Percentiles rank a stretch among this genome's conserved stretches.
Conservation (phyloP, 495 filamentous ascomycete species). For the Penicillium atrosanguineum region DNA sequence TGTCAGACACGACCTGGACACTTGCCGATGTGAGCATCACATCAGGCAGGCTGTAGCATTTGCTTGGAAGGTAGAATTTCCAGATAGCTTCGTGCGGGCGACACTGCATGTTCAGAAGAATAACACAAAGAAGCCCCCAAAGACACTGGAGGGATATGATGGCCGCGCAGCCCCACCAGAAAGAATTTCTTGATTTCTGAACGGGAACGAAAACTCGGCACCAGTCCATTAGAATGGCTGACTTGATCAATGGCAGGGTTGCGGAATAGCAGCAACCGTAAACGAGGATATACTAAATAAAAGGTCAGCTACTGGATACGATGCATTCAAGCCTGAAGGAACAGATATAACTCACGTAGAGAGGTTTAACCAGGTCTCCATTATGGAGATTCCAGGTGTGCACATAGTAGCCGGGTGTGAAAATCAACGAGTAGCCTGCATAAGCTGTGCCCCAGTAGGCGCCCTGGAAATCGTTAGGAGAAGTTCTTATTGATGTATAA, state of each 20-base stretch:
- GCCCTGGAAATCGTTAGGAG: constrained; percentile 7
- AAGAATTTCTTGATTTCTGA: constrained; percentile 9
- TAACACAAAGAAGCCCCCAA: constrained; percentile 15
- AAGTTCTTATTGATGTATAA: neutral
- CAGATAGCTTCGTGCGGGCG: constrained; percentile 19
- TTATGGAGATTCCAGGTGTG: constrained; percentile 23
- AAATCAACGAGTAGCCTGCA: constrained; percentile 16
- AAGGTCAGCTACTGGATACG: neutral
- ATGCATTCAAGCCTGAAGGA: neutral
- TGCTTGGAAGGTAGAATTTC: constrained; percentile 19
- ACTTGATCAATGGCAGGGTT: constrained; percentile 18
- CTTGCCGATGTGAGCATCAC: constrained; percentile 28
- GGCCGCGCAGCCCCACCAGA: constrained; percentile 21
- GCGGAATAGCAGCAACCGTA: constrained; percentile 24
- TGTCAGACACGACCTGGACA: constrained; percentile 39
- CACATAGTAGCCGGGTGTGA: constrained; percentile 21
- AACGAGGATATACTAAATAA: constrained; percentile 14
- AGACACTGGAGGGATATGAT: constrained; percentile 17
- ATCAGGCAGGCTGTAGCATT: constrained; percentile 20
- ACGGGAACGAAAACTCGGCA: constrained; percentile 20
- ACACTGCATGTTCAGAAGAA: constrained; percentile 21
- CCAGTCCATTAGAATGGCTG: constrained; percentile 23
- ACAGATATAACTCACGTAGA: constrained; percentile 9
- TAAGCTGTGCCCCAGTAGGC: constrained; percentile 25
- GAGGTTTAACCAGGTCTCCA: constrained; percentile 13